phyloP scores from a whole-genome alignment of 495 filamentous ascomycete species.

The Penicillium cinerascens region DNA sequence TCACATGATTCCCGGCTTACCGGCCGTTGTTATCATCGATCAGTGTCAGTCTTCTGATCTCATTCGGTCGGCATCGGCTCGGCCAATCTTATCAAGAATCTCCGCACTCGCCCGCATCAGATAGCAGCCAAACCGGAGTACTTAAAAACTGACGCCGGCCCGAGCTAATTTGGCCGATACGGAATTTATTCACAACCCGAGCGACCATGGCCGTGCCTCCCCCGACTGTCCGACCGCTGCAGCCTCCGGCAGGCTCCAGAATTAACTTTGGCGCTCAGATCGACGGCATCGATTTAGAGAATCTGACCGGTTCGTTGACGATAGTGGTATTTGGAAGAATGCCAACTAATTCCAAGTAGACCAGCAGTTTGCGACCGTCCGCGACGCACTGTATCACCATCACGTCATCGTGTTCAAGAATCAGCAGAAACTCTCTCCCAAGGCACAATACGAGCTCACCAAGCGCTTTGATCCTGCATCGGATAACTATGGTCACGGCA shows the following conservation, averaged over 20 bases:
- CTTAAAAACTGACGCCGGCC: background rate
- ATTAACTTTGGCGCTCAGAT: slow-evolving; percentile 59
- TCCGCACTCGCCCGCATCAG: slow-evolving; percentile 20
- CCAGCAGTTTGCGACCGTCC: slow-evolving; percentile 55
- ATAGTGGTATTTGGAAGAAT: background rate
- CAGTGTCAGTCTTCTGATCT: background rate
- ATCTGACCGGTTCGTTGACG: slow-evolving; percentile 44
- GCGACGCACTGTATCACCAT: slow-evolving; percentile 56
- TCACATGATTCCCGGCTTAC: background rate
- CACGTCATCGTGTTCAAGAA: slow-evolving; percentile 68
- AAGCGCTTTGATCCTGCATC: slow-evolving; percentile 64
- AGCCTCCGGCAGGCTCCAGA: slow-evolving; percentile 42
- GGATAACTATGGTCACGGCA: slow-evolving; percentile 67
- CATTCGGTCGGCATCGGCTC: background rate
- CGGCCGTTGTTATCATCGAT: background rate
- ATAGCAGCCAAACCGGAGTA: background rate
- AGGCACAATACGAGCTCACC: slow-evolving; percentile 68
- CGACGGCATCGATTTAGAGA: slow-evolving; percentile 54
- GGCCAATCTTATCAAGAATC: slow-evolving; percentile 13
- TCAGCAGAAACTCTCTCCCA: slow-evolving; percentile 56
- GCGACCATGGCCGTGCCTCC: slow-evolving; percentile 16
- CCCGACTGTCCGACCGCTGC: slow-evolving; percentile 35
- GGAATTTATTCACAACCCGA: background rate
- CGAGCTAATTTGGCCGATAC: background rate
- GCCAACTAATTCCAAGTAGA: slow-evolving; percentile 32